These are phyloP conservation scores for Oryza punctata DNA, from an alignment of 176 grass and related monocot genomes.

Conservation along the genomic window DNA sequence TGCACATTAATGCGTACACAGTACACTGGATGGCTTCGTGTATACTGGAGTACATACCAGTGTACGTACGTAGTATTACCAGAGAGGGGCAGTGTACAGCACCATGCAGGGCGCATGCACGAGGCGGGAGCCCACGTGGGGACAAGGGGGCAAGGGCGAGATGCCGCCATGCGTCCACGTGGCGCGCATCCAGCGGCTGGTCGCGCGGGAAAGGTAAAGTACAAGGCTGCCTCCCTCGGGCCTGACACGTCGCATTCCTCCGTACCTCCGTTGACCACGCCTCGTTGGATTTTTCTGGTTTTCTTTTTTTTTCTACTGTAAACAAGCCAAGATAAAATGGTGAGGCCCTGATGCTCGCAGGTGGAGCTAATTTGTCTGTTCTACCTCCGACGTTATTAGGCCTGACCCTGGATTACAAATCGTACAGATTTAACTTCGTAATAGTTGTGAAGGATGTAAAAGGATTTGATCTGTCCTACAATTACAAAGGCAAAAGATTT, in stretches of 20 bases:
- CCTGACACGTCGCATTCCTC: slow-evolving; percentile 36
- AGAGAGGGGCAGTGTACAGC: slow-evolving; percentile 42
- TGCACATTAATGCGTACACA: not conserved
- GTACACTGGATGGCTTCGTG: not conserved
- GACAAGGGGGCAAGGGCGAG: not conserved
- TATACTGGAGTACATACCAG: too few species aligned
- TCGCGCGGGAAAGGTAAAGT: slow-evolving; percentile 9
- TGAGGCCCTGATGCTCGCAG: not conserved
- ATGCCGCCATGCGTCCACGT: slow-evolving; percentile 35
- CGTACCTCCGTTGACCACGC: slow-evolving; percentile 22
- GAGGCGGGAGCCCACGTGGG: slow-evolving; percentile 38
- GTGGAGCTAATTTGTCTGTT: not conserved
- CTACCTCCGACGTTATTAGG: not conserved
- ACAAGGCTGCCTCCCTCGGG: slow-evolving; percentile 39
- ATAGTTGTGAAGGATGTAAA: not conserved
- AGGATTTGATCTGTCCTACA: not conserved
- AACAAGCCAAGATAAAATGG: not conserved
- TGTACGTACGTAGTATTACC: slow-evolving; percentile 8
- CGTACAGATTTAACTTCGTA: too few species aligned
- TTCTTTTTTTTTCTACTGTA: not conserved
- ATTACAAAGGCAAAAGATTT: not conserved
- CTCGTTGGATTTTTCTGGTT: not conserved
- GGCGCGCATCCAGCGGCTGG: slow-evolving; percentile 22
- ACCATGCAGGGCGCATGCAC: slow-evolving; percentile 50
- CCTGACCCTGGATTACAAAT: not conserved